phyloP scores from a whole-genome alignment of 75 land plant species.

The Pinus tabuliformis region DNA sequence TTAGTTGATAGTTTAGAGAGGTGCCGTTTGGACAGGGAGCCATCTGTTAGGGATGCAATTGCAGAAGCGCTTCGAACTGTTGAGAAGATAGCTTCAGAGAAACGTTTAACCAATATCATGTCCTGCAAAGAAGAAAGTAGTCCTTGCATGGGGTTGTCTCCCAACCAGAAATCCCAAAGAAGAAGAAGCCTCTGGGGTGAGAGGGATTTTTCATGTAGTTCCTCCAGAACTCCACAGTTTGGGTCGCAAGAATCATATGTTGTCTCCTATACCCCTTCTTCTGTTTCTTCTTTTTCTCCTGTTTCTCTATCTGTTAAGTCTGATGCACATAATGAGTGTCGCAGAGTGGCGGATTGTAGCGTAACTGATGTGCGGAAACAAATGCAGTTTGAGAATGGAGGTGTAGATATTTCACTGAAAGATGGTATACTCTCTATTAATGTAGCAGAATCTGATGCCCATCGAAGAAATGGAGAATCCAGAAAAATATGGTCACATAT shows the following conservation, averaged over 20 bases:
- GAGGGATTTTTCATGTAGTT: constrained; percentile 10
- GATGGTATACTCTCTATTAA: constrained; percentile 36
- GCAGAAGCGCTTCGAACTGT: constrained; percentile 76
- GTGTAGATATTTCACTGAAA: constrained; percentile 43
- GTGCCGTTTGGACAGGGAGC: constrained; percentile 50
- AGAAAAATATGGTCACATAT: neutral
- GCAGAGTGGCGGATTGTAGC: constrained; percentile 16
- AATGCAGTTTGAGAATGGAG: constrained; percentile 36
- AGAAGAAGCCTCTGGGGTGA: constrained; percentile 4
- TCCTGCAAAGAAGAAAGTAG: constrained; percentile 3
- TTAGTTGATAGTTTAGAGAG: constrained; percentile 56
- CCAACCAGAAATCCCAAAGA: constrained; percentile 11
- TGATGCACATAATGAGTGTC: constrained; percentile 12
- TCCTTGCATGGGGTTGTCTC: constrained; percentile 20
- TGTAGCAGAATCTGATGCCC: constrained; percentile 1
- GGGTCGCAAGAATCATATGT: constrained; percentile 44
- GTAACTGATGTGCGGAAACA: constrained; percentile 15
- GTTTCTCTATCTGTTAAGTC: constrained; percentile 21
- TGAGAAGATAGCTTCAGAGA: constrained; percentile 20
- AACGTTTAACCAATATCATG: neutral
- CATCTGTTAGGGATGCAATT: constrained; percentile 61
- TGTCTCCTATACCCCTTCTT: constrained; percentile 13
- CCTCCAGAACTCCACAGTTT: constrained; percentile 28
- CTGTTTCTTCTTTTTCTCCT: neutral
- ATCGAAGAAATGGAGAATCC: constrained; percentile 1